Conservation (phyloP, 768 basidiomycete species). For the Calvatia gigantea region DNA sequence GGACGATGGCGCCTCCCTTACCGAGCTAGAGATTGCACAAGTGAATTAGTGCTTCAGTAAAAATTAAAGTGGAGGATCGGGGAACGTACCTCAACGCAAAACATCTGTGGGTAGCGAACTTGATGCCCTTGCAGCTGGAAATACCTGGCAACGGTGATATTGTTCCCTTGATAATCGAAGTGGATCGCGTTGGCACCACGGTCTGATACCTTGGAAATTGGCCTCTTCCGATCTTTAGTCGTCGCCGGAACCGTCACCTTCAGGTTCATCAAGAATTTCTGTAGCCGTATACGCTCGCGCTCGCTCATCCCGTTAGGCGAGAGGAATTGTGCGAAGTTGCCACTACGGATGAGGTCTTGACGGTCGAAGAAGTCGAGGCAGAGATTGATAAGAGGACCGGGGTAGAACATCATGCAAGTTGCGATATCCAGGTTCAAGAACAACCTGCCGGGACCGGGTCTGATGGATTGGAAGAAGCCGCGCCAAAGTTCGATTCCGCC, state of each 20-base stretch:
- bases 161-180: conserved; percentile 49
- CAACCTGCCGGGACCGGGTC: conserved; percentile 61
- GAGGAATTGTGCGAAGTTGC: conserved; percentile 23
- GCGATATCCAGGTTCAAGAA: conserved; percentile 77
- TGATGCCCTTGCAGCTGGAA: conserved; percentile 21
- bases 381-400: conserved; percentile 55
- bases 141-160: conserved; percentile 40
- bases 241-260: conserved; percentile 25
- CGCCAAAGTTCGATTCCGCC: conserved; percentile 69
- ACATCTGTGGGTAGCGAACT: conserved; percentile 44
- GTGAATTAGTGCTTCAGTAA: background rate
- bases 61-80: background rate
- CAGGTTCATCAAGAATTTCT: conserved; percentile 34
- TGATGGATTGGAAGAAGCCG: conserved; percentile 77
- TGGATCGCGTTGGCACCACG: conserved; percentile 43
- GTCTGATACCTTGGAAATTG: conserved; percentile 51
- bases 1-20: conserved; percentile 51
- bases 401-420: conserved; percentile 72
- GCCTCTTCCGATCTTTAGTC: conserved; percentile 33
- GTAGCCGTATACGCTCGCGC: conserved; percentile 42
- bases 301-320: conserved; percentile 42
- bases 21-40: conserved; percentile 43
- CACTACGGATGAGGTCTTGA: background rate
- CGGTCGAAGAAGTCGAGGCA: conserved; percentile 50
- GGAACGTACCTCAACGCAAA: conserved; percentile 52